Conservation (phyloP, 2,329 filamentous ascomycete species). For the Colletotrichum musicola region DNA sequence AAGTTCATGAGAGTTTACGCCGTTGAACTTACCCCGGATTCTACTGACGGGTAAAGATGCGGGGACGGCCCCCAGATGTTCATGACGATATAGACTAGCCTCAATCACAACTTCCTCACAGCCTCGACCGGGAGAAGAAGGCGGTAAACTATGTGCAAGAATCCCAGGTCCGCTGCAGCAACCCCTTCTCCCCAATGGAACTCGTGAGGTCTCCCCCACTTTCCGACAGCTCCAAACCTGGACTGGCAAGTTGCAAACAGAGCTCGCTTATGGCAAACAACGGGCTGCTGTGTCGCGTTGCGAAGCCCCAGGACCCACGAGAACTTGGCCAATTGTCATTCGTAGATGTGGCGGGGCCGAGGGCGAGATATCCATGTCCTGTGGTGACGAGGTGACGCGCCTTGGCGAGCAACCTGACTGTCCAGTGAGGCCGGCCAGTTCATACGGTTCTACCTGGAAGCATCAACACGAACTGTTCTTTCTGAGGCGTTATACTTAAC, state of each 20-base stretch:
- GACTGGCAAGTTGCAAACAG: no score
- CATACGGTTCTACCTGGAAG: not conserved
- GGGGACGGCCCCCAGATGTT: not conserved
- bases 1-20: not conserved
- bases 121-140: no score
- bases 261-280: no score
- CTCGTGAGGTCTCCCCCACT: no score
- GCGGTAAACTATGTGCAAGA: no score
- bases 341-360: constrained; percentile 5
- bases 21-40: constrained; percentile 3
- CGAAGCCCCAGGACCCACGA: constrained; percentile 15
- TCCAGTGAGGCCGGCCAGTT: not conserved
- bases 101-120: no score
- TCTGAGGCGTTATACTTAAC: no score
- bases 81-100: not conserved
- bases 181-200: no score
- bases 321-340: constrained; percentile 1
- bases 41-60: constrained; percentile 2
- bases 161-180: no score
- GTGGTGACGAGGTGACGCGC: not conserved
- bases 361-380: not conserved
- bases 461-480: no score
- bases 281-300: not conserved
- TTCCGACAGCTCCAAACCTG: no score
- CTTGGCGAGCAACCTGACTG: no score